These are phyloP conservation scores for Marsdenia floribunda DNA, from an alignment of 257 asterid genomes.

Conservation along the genomic window DNA sequence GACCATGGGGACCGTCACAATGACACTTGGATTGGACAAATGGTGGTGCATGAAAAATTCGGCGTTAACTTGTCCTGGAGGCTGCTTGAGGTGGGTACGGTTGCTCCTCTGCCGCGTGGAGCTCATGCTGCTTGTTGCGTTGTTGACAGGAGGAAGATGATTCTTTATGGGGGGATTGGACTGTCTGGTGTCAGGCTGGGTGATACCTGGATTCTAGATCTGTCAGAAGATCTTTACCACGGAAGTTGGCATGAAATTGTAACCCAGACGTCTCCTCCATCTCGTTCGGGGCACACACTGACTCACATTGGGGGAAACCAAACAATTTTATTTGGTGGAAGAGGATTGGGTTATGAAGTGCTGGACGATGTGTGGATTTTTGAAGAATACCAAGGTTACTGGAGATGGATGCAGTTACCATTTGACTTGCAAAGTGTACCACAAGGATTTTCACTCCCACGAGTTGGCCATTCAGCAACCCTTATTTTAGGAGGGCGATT, in stretches of 20 bases:
- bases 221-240: slow-evolving; percentile 47
- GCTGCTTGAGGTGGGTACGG: slow-evolving; percentile 48
- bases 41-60: slow-evolving; percentile 32
- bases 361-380: slow-evolving; percentile 73
- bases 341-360: slow-evolving; percentile 70
- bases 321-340: slow-evolving; percentile 72
- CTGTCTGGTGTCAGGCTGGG: slow-evolving; percentile 51
- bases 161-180: slow-evolving; percentile 88
- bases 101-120: slow-evolving; percentile 72
- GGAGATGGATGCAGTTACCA: slow-evolving; percentile 57
- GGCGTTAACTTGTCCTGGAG: slow-evolving; percentile 63
- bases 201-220: slow-evolving; percentile 71
- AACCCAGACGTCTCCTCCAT: slow-evolving; percentile 53
- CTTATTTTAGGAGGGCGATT: slow-evolving; percentile 66
- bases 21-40: slow-evolving; percentile 71
- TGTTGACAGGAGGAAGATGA: slow-evolving; percentile 50
- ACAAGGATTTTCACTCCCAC: slow-evolving; percentile 59
- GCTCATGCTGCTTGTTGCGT: slow-evolving; percentile 87
- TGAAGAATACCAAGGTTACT: slow-evolving; percentile 36
- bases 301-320: slow-evolving; percentile 53
- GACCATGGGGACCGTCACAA: slow-evolving; percentile 68
- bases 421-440: slow-evolving; percentile 54
- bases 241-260: slow-evolving; percentile 66
- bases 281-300: slow-evolving; percentile 86
- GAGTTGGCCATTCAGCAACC: slow-evolving; percentile 91